phyloP scores from a whole-genome alignment of 1,284 basidiomycete species.

The Kwoniella shivajii region DNA sequence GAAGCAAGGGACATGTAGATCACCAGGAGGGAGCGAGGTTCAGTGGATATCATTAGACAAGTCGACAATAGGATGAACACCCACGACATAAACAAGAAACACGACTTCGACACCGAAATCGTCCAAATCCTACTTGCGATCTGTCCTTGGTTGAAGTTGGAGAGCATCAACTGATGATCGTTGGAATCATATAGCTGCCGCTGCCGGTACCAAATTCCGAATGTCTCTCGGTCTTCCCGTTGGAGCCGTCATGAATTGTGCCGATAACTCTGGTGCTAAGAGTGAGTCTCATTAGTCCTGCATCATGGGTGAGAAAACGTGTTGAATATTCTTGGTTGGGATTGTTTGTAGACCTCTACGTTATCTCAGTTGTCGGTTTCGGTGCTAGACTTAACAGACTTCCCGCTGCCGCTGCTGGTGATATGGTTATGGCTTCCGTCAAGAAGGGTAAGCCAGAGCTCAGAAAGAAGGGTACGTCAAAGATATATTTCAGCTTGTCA shows the following conservation, averaged over 20 bases:
- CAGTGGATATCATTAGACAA: too few species aligned
- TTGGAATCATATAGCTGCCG: constrained; percentile 45
- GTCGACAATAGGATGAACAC: too few species aligned
- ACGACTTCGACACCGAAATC: too few species aligned
- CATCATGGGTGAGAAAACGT: too few species aligned
- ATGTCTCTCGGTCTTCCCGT: constrained; percentile 93
- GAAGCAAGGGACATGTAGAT: too few species aligned
- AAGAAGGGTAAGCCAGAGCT: constrained; percentile 99
- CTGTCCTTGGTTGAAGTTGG: not conserved
- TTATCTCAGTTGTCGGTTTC: constrained; percentile 65
- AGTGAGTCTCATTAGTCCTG: constrained; percentile 51
- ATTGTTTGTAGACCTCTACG: constrained; percentile 54
- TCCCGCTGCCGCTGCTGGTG: constrained; percentile 96
- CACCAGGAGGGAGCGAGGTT: too few species aligned
- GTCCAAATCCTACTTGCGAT: not conserved
- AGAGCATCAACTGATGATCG: not conserved
- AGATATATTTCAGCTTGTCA: not conserved
- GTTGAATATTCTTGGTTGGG: too few species aligned
- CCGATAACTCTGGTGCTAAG: constrained; percentile 99
- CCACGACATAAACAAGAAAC: too few species aligned
- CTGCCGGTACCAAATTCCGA: constrained; percentile 92
- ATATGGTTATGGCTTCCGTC: constrained; percentile 98
- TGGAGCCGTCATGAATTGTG: constrained; percentile 98
- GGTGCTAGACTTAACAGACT: constrained; percentile 97
- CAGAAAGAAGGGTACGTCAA: constrained; percentile 92